These are phyloP conservation scores for Mercurialis annua DNA, from an alignment of 345 rosid species.

Conservation along the genomic window DNA sequence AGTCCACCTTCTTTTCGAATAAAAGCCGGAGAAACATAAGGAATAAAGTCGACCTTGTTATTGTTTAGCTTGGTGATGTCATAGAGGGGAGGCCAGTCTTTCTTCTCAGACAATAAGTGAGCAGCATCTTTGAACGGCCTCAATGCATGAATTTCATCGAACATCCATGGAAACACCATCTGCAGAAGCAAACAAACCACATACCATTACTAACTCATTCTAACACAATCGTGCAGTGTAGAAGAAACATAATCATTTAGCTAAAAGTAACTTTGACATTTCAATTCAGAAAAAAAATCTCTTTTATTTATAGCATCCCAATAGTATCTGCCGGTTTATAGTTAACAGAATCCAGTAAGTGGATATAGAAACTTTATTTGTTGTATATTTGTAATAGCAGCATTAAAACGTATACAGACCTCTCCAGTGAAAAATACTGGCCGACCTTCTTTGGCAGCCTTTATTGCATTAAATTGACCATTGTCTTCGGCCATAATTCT, in stretches of 20 bases:
- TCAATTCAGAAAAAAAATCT: too few species aligned
- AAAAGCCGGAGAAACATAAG: not conserved
- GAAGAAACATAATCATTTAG: not conserved
- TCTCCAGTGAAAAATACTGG: constrained; percentile 86
- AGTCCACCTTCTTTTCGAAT: not conserved
- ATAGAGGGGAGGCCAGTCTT: constrained; percentile 78
- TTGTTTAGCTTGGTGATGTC: constrained; percentile 40
- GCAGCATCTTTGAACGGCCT: constrained; percentile 67
- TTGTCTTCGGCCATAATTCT: constrained; percentile 46
- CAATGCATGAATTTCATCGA: constrained; percentile 76
- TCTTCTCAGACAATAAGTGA: constrained; percentile 65
- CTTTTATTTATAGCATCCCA: too few species aligned
- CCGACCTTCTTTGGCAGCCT: constrained; percentile 57
- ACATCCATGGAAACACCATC: constrained; percentile 91
- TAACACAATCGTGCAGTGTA: not conserved
- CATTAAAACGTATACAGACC: constrained; percentile 37
- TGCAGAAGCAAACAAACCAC: constrained; percentile 24
- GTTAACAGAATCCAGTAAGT: not conserved
- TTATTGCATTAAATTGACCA: constrained; percentile 61
- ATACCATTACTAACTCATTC: not conserved
- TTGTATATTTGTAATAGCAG: not conserved
- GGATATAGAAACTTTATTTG: not conserved
- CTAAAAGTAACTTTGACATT: too few species aligned
- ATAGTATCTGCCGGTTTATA: not conserved
- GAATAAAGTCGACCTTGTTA: constrained; percentile 52